Evolutionary conservation across 2,329 filamentous ascomycete species (phyloP).

Genomic region (Acrocalymma vagum): DNA sequence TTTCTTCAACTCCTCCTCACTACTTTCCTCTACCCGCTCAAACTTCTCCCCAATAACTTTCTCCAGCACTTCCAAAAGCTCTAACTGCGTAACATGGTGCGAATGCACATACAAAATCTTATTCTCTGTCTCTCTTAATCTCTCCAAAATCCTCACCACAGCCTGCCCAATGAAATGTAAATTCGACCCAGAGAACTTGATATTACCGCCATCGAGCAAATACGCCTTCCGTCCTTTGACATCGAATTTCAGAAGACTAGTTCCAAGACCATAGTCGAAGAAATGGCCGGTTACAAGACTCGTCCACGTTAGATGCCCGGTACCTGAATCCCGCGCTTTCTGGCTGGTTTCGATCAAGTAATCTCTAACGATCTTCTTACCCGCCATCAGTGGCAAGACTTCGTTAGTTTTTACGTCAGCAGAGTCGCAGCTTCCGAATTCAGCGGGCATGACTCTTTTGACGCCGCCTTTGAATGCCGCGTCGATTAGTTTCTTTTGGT

Average conservation of each 20-base stretch:
- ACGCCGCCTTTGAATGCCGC: slow-evolving; percentile 67
- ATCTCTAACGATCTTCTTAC: slow-evolving; percentile 55
- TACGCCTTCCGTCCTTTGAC: slow-evolving; percentile 60
- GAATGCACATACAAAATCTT: slow-evolving; percentile 67
- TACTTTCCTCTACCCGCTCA: slow-evolving; percentile 53
- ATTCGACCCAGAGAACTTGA: slow-evolving; percentile 62
- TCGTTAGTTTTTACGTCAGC: slow-evolving; percentile 50
- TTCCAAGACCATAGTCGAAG: slow-evolving; percentile 66
- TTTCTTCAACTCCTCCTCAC: slow-evolving; percentile 35
- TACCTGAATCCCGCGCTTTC: slow-evolving; percentile 44
- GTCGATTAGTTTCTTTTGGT: slow-evolving; percentile 64
- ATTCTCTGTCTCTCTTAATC: slow-evolving; percentile 60
- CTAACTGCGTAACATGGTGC: slow-evolving; percentile 66
- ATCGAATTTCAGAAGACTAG: slow-evolving; percentile 62
- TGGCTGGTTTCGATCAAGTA: slow-evolving; percentile 59
- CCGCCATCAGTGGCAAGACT: slow-evolving; percentile 61
- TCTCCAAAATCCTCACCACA: slow-evolving; percentile 60
- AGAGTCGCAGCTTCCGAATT: slow-evolving; percentile 61
- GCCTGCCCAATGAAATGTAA: slow-evolving; percentile 62
- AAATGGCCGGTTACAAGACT: slow-evolving; percentile 67
- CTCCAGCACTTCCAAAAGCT: slow-evolving; percentile 65
- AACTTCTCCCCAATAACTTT: slow-evolving; percentile 61
- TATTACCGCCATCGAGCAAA: slow-evolving; percentile 66
- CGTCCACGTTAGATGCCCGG: slow-evolving; percentile 64
- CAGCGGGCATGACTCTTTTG: slow-evolving; percentile 68